Evolutionary conservation across 179 eudicot species (phyloP).

Genomic region (Silene noctiflora): DNA sequence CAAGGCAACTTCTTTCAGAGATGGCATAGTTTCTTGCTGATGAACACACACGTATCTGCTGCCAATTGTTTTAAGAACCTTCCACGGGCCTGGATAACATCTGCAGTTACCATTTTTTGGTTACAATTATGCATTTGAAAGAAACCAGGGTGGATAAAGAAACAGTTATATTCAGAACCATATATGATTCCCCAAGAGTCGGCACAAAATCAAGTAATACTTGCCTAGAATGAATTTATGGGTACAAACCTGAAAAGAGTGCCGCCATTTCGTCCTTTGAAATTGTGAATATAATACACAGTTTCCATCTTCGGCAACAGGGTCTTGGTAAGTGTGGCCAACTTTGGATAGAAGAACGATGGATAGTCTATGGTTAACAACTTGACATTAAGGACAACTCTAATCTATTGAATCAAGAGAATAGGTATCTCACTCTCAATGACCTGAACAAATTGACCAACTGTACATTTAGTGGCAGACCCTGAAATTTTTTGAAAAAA

Average conservation of each 20-base stretch:
- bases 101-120: constrained; percentile 27
- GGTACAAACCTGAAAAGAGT: constrained; percentile 75
- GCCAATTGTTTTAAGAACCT: constrained; percentile 60
- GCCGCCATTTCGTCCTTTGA: constrained; percentile 84
- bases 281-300: constrained; percentile 92
- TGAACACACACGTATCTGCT: constrained; percentile 60
- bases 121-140: not conserved
- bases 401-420: not conserved
- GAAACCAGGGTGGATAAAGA: not conserved
- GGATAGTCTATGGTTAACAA: constrained; percentile 62
- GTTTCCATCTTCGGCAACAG: constrained; percentile 90
- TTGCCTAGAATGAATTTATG: not conserved
- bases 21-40: constrained; percentile 76
- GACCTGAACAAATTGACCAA: not conserved
- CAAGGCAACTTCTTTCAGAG: constrained; percentile 93
- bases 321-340: constrained; percentile 69
- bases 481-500: too few species aligned
- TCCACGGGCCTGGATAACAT: constrained; percentile 91
- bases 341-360: constrained; percentile 86
- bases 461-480: not conserved
- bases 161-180: too few species aligned
- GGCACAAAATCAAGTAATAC: not conserved
- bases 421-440: not conserved
- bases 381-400: constrained; percentile 38
- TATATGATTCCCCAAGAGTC: not conserved